Conservation (phyloP, 2,329 filamentous ascomycete species). For the Aspergillus ochraceoroseus region DNA sequence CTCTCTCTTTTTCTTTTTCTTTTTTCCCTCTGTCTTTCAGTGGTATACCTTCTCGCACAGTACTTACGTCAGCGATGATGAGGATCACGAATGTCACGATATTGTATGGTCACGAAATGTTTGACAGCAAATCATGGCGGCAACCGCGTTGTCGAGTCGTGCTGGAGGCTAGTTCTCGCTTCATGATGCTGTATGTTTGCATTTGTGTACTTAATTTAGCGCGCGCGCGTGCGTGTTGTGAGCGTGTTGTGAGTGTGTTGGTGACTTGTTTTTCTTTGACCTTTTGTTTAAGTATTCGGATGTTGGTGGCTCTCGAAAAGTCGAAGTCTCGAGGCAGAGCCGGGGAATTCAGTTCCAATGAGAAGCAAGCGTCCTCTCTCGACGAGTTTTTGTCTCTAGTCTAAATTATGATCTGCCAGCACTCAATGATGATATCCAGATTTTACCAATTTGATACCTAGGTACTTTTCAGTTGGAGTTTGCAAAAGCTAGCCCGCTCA, state of each 20-base stretch:
- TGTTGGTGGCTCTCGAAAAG: too few relatives aligned
- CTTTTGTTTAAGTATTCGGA: too few relatives aligned
- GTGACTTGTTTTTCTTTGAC: too few relatives aligned
- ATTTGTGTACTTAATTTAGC: slow-evolving; percentile 21
- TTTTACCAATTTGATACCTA: too few relatives aligned
- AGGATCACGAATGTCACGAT: slow-evolving; percentile 43
- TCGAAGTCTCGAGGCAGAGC: background rate
- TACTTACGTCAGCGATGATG: slow-evolving; percentile 38
- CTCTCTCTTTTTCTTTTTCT: slow-evolving; percentile 22
- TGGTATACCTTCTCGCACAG: slow-evolving; percentile 38
- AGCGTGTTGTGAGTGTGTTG: slow-evolving; percentile 12
- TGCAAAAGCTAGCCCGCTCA: background rate
- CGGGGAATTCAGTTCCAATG: background rate
- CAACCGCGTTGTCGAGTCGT: slow-evolving; percentile 24
- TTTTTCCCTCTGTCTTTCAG: slow-evolving; percentile 34
- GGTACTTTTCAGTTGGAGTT: too few relatives aligned
- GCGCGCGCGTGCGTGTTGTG: slow-evolving; percentile 16
- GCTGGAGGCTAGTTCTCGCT: slow-evolving; percentile 24
- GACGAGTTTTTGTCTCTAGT: slow-evolving; percentile 1
- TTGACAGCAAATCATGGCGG: slow-evolving; percentile 21
- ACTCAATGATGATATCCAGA: slow-evolving; percentile 11
- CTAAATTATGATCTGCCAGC: slow-evolving; percentile 3
- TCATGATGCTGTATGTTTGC: slow-evolving; percentile 19
- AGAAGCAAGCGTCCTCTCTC: slow-evolving; percentile 3
- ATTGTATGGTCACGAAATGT: slow-evolving; percentile 35